Base-by-base conservation (phyloP, 352 stramenopile species). In the Pythium myriotylum region DNA sequence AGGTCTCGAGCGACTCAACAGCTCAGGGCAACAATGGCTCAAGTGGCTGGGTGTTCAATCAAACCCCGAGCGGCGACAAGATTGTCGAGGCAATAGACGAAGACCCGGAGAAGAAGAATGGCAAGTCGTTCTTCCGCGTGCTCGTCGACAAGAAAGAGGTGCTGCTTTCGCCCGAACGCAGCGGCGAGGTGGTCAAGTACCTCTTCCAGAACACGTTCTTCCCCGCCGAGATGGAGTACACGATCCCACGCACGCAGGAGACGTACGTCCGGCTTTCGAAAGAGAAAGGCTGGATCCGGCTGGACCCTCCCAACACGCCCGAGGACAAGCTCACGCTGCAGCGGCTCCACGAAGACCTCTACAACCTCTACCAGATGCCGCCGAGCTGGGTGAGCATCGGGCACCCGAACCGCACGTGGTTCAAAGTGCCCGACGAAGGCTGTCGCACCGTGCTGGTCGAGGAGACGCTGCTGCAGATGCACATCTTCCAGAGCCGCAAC, bases 91-190 rank as follows among this genome's bases (percentile, higher is more conserved):
- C 80, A 22, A 72, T 91, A 53, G 74, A 88, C 55, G 76, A 91
- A 65, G 81, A 90, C 32, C 78, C 79, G 2, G 82, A 90, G 55
- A 89, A 89, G 65, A 88, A 88, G 62, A 82, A 87, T 43, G 85
- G 85, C 66, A 89, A 85, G 52, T 94, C 92, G 55, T 94, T 84
- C 60, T 94, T 86, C 62, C 81, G 85, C 19, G 78, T 91, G n/a
- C 33, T 88, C 12, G 73, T 62, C 22, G 75, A 80, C 20, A 88
- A 84, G 62, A 92, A 90, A 51, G 69, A 89, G 29, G 85, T 94
- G 19, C 59, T 94, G 26, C 65, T 91, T 22, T 92, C 85, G 10
- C 85, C 85, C 0, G 85, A 92, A 63, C 68, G 64, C 8, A 84
- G 59, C n/a, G 85, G 79, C 50, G 77, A 89, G 42, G 66, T 94